These are phyloP conservation scores for Sporothrix euskadiensis DNA, from an alignment of 2,329 filamentous ascomycete genomes.

Conservation along the genomic window DNA sequence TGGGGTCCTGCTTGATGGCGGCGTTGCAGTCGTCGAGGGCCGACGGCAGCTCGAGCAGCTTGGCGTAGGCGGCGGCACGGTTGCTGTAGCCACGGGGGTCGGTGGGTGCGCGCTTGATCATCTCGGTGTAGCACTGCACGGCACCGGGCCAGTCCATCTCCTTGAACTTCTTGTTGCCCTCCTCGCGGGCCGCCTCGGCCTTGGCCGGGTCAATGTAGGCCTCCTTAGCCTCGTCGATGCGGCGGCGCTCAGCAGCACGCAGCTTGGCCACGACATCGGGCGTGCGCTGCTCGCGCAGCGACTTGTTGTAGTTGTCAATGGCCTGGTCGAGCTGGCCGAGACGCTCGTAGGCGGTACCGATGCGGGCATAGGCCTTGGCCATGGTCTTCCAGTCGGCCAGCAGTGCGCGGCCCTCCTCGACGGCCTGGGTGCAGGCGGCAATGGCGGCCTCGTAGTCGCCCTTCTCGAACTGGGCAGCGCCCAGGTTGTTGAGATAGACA, in stretches of 20 bases:
- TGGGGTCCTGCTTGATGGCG: constrained; percentile 86
- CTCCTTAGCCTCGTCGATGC: constrained; percentile 71
- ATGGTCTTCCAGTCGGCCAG: constrained; percentile 98
- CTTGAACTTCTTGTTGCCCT: constrained; percentile 97
- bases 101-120: constrained; percentile 91
- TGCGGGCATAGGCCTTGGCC: constrained; percentile 95
- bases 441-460: constrained; percentile 88
- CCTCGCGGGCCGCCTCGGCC: constrained; percentile 91
- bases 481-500: constrained; percentile 94
- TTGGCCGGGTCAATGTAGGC: constrained; percentile 88
- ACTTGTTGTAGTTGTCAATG: constrained; percentile 87
- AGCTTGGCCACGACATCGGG: constrained; percentile 93
- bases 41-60: constrained; percentile 91
- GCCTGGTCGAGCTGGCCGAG: constrained; percentile 75
- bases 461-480: constrained; percentile 93
- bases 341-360: constrained; percentile 93
- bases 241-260: constrained; percentile 82
- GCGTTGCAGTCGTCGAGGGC: constrained; percentile 89
- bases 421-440: constrained; percentile 80
- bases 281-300: constrained; percentile 93
- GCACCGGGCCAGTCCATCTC: constrained; percentile 92
- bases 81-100: constrained; percentile 96
- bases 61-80: constrained; percentile 93
- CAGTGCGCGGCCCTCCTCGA: constrained; percentile 84
- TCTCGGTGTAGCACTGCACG: constrained; percentile 91